Conservation (phyloP, 1,284 basidiomycete genomes). For the Malassezia brasiliensis region DNA sequence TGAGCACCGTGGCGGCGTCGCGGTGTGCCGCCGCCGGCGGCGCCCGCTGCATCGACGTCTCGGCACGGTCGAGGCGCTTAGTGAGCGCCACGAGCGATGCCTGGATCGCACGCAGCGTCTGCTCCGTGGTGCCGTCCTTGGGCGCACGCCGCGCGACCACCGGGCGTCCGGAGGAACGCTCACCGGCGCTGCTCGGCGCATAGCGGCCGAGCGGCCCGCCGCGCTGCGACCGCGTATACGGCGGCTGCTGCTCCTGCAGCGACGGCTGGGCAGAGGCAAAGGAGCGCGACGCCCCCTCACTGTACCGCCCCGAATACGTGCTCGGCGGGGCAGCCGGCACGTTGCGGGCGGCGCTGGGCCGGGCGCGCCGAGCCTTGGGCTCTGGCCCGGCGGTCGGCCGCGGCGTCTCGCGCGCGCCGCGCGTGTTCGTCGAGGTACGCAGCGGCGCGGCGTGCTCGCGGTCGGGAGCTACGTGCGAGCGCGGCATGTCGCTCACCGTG, state of each 20-base stretch:
- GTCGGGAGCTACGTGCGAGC: not conserved
- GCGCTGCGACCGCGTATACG: not conserved
- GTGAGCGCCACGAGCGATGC: constrained; percentile 77
- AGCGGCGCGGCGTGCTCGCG: not conserved
- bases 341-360: not conserved
- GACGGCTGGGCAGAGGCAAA: constrained; percentile 13
- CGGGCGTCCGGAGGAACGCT: constrained; percentile 3
- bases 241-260: not conserved
- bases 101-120: constrained; percentile 66
- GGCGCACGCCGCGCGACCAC: not conserved
- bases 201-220: constrained; percentile 16
- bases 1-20: not conserved
- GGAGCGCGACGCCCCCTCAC: constrained; percentile 11
- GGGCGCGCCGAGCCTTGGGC: not conserved
- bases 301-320: not conserved
- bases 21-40: not conserved
- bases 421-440: not conserved
- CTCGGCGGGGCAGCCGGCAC: not conserved
- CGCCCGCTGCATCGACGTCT: constrained; percentile 6
- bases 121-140: constrained; percentile 28
- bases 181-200: constrained; percentile 7
- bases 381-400: not conserved
- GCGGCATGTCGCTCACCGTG: constrained; percentile 16
- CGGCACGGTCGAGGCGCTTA: constrained; percentile 59
- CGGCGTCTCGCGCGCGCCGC: not conserved